These are phyloP conservation scores for Leccinum pachyderme DNA, from an alignment of 1,284 basidiomycete genomes.

Conservation along the genomic window DNA sequence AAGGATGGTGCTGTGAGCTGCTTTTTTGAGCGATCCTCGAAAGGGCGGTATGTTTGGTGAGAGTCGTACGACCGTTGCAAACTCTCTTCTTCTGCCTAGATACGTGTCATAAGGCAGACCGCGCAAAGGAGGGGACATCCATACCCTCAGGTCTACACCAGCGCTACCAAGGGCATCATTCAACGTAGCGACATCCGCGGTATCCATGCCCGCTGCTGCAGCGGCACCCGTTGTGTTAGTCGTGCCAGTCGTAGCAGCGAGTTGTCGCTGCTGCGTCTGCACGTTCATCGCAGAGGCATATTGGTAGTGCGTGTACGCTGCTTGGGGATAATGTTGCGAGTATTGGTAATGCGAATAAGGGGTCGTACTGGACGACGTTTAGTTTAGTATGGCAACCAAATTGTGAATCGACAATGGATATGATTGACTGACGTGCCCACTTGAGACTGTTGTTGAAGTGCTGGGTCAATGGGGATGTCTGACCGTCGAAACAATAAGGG, in stretches of 20 bases:
- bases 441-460: slow-evolving; percentile 59
- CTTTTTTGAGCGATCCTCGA: slow-evolving; percentile 72
- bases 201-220: slow-evolving; percentile 43
- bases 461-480: slow-evolving; percentile 70
- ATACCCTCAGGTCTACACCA: slow-evolving; percentile 75
- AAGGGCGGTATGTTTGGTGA: slow-evolving; percentile 55
- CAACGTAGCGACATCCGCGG: slow-evolving; percentile 68
- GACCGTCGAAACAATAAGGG: slow-evolving; percentile 10
- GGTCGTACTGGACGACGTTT: slow-evolving; percentile 33
- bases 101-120: background rate
- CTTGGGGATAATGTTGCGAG: slow-evolving; percentile 54
- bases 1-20: slow-evolving; percentile 65
- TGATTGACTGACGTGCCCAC: slow-evolving; percentile 41
- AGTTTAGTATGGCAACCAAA: slow-evolving; percentile 6
- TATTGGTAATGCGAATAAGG: slow-evolving; percentile 47
- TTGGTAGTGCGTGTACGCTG: slow-evolving; percentile 50
- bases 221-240: slow-evolving; percentile 22
- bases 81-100: slow-evolving; percentile 76
- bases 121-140: slow-evolving; percentile 16
- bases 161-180: slow-evolving; percentile 82
- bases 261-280: slow-evolving; percentile 32
- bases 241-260: slow-evolving; percentile 22
- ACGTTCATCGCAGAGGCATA: slow-evolving; percentile 38
- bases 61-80: slow-evolving; percentile 65
- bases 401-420: background rate